phyloP scores from a whole-genome alignment of 1,284 basidiomycete genomes.

The Ustilago shanxiensis region DNA sequence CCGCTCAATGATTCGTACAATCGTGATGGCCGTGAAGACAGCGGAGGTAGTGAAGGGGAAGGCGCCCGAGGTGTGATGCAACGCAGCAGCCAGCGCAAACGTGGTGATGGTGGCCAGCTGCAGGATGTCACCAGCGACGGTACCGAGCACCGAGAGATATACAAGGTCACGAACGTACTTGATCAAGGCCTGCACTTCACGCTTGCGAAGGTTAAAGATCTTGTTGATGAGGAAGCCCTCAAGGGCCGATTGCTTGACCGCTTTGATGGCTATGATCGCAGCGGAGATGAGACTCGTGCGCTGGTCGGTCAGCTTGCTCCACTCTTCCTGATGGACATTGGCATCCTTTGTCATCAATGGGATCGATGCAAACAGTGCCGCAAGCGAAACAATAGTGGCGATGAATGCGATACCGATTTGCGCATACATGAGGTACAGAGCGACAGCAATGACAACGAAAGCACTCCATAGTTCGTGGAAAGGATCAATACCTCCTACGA shows the following conservation, averaged over 20 bases:
- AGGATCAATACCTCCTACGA: constrained; percentile 42
- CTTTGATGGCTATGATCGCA: constrained; percentile 46
- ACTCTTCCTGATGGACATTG: constrained; percentile 26
- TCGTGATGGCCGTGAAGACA: constrained; percentile 56
- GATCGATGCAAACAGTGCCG: constrained; percentile 28
- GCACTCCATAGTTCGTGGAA: constrained; percentile 52
- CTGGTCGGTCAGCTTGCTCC: constrained; percentile 49
- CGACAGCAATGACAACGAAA: constrained; percentile 48
- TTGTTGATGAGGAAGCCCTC: constrained; percentile 41
- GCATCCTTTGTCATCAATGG: constrained; percentile 36
- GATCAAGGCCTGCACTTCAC: not conserved
- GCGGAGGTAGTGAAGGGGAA: constrained; percentile 37
- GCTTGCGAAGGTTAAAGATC: constrained; percentile 11
- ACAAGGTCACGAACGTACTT: constrained; percentile 1
- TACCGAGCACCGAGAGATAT: constrained; percentile 11
- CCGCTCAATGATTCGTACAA: constrained; percentile 42
- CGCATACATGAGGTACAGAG: constrained; percentile 46
- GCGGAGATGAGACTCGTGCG: constrained; percentile 42
- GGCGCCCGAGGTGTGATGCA: constrained; percentile 8
- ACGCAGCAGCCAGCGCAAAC: constrained; percentile 23
- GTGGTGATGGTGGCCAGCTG: constrained; percentile 32
- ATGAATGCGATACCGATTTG: constrained; percentile 50
- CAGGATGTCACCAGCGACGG: constrained; percentile 26
- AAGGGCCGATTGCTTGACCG: constrained; percentile 55
- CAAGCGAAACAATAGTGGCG: constrained; percentile 37